Percentiles rank a stretch among this genome's conserved stretches.
Conservation (phyloP, 2,329 filamentous ascomycete genomes). For the Zasmidium angulare region DNA sequence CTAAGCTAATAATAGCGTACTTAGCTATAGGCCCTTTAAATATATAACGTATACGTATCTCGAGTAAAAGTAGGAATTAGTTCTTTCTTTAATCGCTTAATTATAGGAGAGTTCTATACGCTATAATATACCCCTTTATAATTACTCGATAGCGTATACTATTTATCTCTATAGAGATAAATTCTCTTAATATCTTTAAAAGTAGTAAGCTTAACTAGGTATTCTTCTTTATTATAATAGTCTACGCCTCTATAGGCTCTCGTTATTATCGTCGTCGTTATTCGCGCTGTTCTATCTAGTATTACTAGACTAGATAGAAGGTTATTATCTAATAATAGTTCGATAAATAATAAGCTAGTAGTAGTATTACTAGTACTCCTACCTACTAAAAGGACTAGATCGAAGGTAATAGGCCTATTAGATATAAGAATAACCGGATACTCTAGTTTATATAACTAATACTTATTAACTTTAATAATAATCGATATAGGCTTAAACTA, state of each 20-base stretch:
- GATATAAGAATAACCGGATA: neutral
- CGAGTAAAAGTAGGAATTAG: no score
- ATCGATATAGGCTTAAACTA: neutral
- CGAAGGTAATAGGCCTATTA: neutral
- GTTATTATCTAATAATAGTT: neutral
- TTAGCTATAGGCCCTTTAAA: no score
- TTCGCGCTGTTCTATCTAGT: neutral
- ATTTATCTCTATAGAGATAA: neutral
- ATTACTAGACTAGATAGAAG: neutral
- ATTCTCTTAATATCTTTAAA: neutral
- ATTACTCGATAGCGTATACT: neutral
- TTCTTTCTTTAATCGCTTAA: no score
- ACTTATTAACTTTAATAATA: neutral
- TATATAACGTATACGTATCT: no score
- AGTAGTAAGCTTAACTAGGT: neutral
- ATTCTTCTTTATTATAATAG: neutral
- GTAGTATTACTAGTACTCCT: neutral
- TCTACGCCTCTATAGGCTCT: neutral
- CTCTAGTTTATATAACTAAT: neutral
- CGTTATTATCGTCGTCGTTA: neutral
- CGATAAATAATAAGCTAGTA: no score
- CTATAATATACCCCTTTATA: no score
- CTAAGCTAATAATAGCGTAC: no score
- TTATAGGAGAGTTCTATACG: no score
- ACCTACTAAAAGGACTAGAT: neutral